Percentiles rank a stretch among this genome's conserved stretches.
Evolutionary conservation across 306 rosid genomes (phyloP).

Genomic region (Biancaea sappan): DNA sequence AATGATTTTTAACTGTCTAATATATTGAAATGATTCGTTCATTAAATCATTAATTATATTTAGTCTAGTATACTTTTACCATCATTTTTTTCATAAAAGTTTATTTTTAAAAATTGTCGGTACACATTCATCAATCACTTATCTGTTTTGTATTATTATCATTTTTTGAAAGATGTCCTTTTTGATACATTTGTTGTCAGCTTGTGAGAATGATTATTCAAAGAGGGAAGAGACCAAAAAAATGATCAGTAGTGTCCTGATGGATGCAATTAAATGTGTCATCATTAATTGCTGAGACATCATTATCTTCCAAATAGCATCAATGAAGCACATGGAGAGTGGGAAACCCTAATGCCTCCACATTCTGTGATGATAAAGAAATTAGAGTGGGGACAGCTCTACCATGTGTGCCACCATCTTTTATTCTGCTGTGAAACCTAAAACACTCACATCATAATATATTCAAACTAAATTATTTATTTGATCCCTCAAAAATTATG

Average conservation of each 20-base stretch:
- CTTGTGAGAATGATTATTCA: constrained; percentile 31
- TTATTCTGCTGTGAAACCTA: constrained; percentile 49
- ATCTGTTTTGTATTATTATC: too few species aligned
- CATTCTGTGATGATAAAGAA: constrained; percentile 40
- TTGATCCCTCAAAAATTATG: too few species aligned
- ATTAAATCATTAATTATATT: too few species aligned
- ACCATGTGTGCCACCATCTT: constrained; percentile 54
- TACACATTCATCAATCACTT: too few species aligned
- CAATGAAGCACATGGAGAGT: constrained; percentile 57
- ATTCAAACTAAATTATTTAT: too few species aligned
- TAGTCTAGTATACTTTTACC: too few species aligned
- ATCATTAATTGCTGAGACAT: constrained; percentile 35
- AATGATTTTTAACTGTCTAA: too few species aligned
- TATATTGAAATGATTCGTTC: too few species aligned
- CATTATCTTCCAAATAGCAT: constrained; percentile 29
- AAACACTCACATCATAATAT: constrained; percentile 44
- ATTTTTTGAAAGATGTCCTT: constrained; percentile 3
- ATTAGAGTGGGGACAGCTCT: constrained; percentile 53
- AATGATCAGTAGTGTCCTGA: constrained; percentile 13
- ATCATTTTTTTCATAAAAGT: too few species aligned
- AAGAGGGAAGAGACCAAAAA: constrained; percentile 22
- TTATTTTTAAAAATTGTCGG: too few species aligned
- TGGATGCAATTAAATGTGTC: constrained; percentile 23
- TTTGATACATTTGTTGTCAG: constrained; percentile 23
- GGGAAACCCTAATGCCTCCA: constrained; percentile 37